These are phyloP conservation scores for Cytospora piceicola DNA, from an alignment of 2,329 filamentous ascomycete species.

Conservation along the genomic window DNA sequence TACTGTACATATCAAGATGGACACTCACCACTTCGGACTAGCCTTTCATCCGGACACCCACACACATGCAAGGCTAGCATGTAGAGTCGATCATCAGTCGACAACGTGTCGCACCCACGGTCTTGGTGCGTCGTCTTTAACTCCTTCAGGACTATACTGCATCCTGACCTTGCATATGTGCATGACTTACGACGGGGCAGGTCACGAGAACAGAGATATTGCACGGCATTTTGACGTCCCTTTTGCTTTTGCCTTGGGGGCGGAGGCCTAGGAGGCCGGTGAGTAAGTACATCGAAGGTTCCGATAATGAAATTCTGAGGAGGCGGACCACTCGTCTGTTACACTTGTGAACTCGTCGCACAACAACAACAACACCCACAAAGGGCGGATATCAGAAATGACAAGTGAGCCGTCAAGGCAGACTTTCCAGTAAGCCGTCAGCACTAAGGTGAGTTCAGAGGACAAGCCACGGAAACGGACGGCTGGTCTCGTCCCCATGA, in stretches of 20 bases:
- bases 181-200: not conserved
- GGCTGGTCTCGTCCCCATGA: conserved; percentile 16
- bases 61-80: conserved; percentile 1
- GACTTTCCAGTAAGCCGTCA: not conserved
- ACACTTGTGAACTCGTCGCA: not conserved
- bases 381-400: conserved; percentile 16
- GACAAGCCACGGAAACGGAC: conserved; percentile 11
- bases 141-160: not conserved
- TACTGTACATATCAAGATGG: not conserved
- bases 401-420: conserved; percentile 9
- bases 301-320: no score
- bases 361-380: not conserved
- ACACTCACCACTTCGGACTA: not conserved
- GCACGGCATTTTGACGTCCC: not conserved
- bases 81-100: conserved; percentile 2
- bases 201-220: not conserved
- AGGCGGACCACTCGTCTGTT: not conserved
- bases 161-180: not conserved
- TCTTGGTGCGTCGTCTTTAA: not conserved
- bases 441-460: conserved; percentile 13
- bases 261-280: not conserved
- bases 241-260: not conserved
- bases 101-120: not conserved
- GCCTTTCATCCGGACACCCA: not conserved
- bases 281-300: not conserved